phyloP scores from a whole-genome alignment of 345 rosid genomes.

The Populus nigra region DNA sequence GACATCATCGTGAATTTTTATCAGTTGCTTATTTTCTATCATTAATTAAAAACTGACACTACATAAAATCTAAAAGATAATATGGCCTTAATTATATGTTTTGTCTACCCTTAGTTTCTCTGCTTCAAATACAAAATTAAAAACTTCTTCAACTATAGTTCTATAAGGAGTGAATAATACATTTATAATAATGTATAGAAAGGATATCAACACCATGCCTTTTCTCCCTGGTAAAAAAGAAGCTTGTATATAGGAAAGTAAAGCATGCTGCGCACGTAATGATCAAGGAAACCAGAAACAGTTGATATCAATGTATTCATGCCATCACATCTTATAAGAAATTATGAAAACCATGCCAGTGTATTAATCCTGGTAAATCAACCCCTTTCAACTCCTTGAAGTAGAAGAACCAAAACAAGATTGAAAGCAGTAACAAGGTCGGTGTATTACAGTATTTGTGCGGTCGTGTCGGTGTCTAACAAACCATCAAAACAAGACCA shows the following conservation, averaged over 20 bases:
- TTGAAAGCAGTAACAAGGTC: not conserved
- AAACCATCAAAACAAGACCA: not conserved
- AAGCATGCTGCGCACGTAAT: not conserved
- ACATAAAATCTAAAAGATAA: not conserved
- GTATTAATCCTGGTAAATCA: not conserved
- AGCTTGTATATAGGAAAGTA: not conserved
- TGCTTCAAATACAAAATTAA: not conserved
- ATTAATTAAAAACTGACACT: not conserved
- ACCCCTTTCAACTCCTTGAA: too few species aligned
- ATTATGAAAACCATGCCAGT: not conserved
- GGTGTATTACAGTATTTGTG: not conserved
- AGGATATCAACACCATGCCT: not conserved
- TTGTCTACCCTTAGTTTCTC: too few species aligned
- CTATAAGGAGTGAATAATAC: too few species aligned
- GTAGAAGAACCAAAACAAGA: not conserved
- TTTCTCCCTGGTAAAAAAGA: not conserved
- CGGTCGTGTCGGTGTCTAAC: not conserved
- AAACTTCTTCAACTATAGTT: not conserved
- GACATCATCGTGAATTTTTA: not conserved
- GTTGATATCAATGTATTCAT: not conserved
- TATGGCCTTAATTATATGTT: too few species aligned
- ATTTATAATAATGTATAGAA: not conserved
- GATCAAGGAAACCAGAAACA: not conserved
- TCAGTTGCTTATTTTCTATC: not conserved
- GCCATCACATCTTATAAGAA: not conserved